Conservation (phyloP, 257 asterid species). For the Haberlea rhodopensis region DNA sequence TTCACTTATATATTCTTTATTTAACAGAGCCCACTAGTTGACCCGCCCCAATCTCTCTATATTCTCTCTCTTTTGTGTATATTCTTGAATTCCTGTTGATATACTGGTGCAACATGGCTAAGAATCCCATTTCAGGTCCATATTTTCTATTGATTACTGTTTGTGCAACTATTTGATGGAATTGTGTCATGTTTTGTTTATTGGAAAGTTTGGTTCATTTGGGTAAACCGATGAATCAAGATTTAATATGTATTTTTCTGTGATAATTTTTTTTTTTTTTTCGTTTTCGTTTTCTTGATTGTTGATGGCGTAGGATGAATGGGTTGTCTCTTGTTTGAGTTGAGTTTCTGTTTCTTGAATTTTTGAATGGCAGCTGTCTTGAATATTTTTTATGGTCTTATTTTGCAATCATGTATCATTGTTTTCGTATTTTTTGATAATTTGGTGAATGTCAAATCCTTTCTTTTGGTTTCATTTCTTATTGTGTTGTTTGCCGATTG, state of each 20-base stretch:
- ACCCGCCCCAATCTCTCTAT: slow-evolving; percentile 8
- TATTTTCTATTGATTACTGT: slow-evolving; percentile 4
- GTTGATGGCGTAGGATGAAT: slow-evolving; percentile 5
- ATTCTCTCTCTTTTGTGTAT: slow-evolving; percentile 8
- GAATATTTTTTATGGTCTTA: slow-evolving; percentile 26
- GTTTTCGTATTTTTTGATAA: slow-evolving; percentile 1
- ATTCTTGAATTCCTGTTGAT: slow-evolving; percentile 25
- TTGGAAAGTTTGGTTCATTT: neutral
- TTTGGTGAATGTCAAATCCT: neutral
- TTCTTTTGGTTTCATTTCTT: slow-evolving; percentile 2
- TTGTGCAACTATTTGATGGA: slow-evolving; percentile 8
- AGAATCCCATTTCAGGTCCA: slow-evolving; percentile 57
- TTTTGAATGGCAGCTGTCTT: slow-evolving; percentile 28
- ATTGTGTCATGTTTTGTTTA: slow-evolving; percentile 17
- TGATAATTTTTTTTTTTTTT: too few species aligned
- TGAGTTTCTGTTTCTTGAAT: slow-evolving; percentile 8
- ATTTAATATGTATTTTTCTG: neutral
- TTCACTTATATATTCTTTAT: neutral
- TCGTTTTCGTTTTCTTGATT: neutral
- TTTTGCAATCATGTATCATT: slow-evolving; percentile 11
- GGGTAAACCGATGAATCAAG: slow-evolving; percentile 3
- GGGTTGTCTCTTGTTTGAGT: slow-evolving; percentile 10
- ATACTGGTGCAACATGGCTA: slow-evolving; percentile 43
- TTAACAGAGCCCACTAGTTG: too few species aligned
- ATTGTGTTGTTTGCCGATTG: neutral